Evolutionary conservation across 176 grass and related monocot species (phyloP).

Genomic region (Rhipidocladum racemiflorum): DNA sequence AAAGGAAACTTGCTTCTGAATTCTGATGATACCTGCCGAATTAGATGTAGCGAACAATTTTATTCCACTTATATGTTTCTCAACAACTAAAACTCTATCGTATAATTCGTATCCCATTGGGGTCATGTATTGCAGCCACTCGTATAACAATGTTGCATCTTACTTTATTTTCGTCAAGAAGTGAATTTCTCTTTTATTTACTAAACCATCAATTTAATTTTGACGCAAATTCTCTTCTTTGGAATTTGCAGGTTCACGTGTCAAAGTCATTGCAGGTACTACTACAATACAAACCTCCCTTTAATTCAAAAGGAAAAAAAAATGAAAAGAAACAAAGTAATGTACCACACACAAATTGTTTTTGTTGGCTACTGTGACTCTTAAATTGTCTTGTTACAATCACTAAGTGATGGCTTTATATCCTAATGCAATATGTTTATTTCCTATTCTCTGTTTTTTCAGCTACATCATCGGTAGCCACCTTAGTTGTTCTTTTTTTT

Average conservation of each 20-base stretch:
- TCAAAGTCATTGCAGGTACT: background rate
- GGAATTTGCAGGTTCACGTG: background rate
- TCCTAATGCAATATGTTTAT: background rate
- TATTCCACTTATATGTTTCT: too few relatives aligned
- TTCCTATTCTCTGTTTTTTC: background rate
- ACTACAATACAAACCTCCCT: background rate
- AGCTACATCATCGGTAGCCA: constrained; percentile 1
- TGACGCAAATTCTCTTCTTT: background rate
- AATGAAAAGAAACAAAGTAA: background rate
- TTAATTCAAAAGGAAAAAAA: background rate
- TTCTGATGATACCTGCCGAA: too few relatives aligned
- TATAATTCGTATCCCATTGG: too few relatives aligned
- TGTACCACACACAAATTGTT: background rate
- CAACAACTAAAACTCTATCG: too few relatives aligned
- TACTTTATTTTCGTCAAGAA: too few relatives aligned
- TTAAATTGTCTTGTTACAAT: background rate
- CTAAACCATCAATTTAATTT: background rate
- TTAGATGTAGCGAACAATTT: too few relatives aligned
- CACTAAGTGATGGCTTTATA: too few relatives aligned
- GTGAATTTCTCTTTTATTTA: background rate
- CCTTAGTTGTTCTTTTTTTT: background rate
- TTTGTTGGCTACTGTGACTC: background rate
- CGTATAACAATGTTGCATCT: too few relatives aligned
- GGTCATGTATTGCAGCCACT: too few relatives aligned
- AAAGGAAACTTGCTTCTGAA: too few relatives aligned